phyloP scores from a whole-genome alignment of 768 basidiomycete genomes.

The Amylocystis lapponica region DNA sequence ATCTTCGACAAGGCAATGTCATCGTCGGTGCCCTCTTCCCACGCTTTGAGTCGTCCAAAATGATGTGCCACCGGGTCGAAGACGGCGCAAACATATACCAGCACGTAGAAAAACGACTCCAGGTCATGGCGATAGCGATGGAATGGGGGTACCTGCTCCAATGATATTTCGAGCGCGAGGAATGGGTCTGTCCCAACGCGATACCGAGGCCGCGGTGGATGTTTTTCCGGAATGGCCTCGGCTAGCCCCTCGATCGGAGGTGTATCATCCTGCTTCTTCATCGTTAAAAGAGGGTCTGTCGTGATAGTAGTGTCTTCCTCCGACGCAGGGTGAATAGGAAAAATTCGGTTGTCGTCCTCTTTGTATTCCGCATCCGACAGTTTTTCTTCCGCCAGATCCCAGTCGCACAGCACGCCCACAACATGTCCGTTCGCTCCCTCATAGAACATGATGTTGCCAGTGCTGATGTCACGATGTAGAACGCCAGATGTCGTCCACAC shows the following conservation, averaged over 20 bases:
- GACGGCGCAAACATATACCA: neutral
- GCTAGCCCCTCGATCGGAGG: too few species aligned
- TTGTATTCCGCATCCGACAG: neutral
- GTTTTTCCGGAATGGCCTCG: too few species aligned
- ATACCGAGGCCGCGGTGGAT: neutral
- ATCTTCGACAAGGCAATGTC: too few species aligned
- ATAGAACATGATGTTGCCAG: constrained; percentile 13
- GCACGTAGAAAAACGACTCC: constrained; percentile 6
- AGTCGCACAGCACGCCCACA: constrained; percentile 2
- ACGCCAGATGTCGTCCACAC: constrained; percentile 7
- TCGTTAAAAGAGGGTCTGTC: too few species aligned
- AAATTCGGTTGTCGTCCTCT: neutral
- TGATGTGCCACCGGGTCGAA: neutral
- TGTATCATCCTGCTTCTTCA: too few species aligned
- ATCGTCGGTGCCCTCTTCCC: too few species aligned
- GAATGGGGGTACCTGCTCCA: neutral
- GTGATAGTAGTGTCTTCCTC: too few species aligned
- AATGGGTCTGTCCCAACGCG: constrained; percentile 7
- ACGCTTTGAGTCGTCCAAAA: neutral
- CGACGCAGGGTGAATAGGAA: too few species aligned
- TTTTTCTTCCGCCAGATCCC: constrained; percentile 1
- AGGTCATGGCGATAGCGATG: constrained; percentile 3
- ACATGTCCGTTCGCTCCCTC: constrained; percentile 8
- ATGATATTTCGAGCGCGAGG: constrained; percentile 7
- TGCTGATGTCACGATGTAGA: constrained; percentile 12